These are phyloP conservation scores for Yarrowia keelungensis DNA, from an alignment of 805 yeast species.

Conservation along the genomic window DNA sequence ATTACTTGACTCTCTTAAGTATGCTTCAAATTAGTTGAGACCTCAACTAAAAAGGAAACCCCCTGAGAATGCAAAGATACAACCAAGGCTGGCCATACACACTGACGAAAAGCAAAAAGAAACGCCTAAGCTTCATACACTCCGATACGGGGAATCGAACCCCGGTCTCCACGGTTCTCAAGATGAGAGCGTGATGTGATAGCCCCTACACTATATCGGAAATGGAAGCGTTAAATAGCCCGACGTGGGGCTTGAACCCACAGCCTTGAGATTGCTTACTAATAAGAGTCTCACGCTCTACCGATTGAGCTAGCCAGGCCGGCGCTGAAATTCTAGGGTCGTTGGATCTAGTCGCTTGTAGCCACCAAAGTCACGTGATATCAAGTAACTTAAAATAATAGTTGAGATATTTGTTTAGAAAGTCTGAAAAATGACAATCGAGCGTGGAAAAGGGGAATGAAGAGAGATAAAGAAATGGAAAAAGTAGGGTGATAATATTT, in stretches of 20 bases:
- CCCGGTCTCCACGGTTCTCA: constrained; percentile 39
- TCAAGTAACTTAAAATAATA: not conserved
- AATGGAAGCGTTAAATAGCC: constrained; percentile 15
- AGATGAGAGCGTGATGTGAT: constrained; percentile 35
- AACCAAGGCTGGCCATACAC: not conserved
- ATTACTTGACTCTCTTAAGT: too few species aligned
- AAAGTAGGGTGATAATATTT: too few species aligned
- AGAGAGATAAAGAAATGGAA: too few species aligned
- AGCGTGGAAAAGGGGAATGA: not conserved
- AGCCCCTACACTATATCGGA: constrained; percentile 36
- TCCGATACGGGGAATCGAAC: constrained; percentile 39
- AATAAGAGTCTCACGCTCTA: constrained; percentile 15
- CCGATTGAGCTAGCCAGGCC: constrained; percentile 22
- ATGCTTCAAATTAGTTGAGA: too few species aligned
- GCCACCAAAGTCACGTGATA: constrained; percentile 22
- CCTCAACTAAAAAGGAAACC: too few species aligned
- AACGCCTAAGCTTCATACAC: not conserved
- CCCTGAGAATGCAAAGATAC: not conserved
- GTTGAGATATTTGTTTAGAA: not conserved
- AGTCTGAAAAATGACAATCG: not conserved
- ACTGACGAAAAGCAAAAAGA: not conserved
- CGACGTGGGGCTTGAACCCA: constrained; percentile 32
- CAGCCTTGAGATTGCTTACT: constrained; percentile 11
- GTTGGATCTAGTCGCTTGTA: not conserved
- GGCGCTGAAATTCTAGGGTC: not conserved